phyloP scores from a whole-genome alignment of 495 filamentous ascomycete species.

The Daldinia vernicosa region DNA sequence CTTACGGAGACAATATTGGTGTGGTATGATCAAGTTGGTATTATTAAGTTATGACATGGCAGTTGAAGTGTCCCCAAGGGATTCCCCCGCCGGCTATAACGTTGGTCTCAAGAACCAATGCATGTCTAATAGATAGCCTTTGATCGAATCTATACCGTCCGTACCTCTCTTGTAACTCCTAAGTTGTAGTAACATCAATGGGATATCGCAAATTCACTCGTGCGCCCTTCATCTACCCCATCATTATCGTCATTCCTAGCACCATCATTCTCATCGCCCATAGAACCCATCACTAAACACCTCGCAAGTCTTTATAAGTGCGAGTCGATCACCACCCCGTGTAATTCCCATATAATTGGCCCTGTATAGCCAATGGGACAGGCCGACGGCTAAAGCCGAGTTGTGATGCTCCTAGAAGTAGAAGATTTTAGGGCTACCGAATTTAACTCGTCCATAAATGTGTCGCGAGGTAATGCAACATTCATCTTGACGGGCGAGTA shows the following conservation, averaged over 20 bases:
- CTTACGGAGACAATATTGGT: not conserved
- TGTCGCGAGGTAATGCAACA: not conserved
- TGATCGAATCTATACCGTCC: conserved; percentile 11
- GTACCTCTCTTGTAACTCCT: conserved; percentile 9
- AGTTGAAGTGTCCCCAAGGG: not conserved
- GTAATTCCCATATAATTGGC: not conserved
- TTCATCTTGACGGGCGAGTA: not conserved
- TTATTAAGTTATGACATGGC: not conserved
- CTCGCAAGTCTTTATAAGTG: not conserved
- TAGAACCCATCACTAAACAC: not conserved
- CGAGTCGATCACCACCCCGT: not conserved
- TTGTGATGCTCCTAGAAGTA: not conserved
- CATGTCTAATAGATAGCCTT: conserved; percentile 1
- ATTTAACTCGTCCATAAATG: not conserved
- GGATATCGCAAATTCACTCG: conserved; percentile 31
- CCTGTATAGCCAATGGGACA: not conserved
- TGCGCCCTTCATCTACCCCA: conserved; percentile 11
- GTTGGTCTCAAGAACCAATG: not conserved
- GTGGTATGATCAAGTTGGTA: not conserved
- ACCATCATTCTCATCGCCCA: not conserved
- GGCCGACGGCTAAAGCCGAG: not conserved
- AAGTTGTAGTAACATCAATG: conserved; percentile 21
- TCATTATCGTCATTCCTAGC: conserved; percentile 32
- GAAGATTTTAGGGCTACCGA: not conserved
- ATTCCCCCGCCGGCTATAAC: not conserved